A percentile compares a stretch with the other conserved stretches of the same genome.
Evolutionary conservation across 768 basidiomycete genomes (phyloP).

Genomic region (Pulveroboletus sp.): DNA sequence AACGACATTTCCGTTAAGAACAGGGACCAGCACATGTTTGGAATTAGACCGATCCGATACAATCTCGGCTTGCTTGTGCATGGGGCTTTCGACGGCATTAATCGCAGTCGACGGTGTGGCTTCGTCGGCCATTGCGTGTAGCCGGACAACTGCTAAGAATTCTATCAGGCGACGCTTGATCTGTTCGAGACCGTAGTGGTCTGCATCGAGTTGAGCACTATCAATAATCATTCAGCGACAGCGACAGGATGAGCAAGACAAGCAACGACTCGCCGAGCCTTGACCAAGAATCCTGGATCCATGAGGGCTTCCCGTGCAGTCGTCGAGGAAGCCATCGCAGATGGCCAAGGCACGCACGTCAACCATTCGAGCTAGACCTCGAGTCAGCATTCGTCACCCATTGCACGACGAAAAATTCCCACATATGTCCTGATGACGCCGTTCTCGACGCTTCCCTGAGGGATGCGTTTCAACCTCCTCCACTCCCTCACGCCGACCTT

Average conservation of each 20-base stretch:
- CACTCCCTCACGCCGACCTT: slow-evolving; percentile 82
- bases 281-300: slow-evolving; percentile 57
- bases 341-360: slow-evolving; percentile 80
- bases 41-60: slow-evolving; percentile 18
- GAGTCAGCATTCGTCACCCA: slow-evolving; percentile 11
- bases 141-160: slow-evolving; percentile 82
- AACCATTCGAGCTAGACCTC: slow-evolving; percentile 74
- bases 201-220: slow-evolving; percentile 71
- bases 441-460: slow-evolving; percentile 84
- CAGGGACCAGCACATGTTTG: slow-evolving; percentile 21
- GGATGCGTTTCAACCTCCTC: slow-evolving; percentile 81
- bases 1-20: slow-evolving; percentile 13
- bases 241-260: not conserved
- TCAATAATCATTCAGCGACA: not conserved
- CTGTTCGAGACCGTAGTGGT: slow-evolving; percentile 90
- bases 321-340: slow-evolving; percentile 24
- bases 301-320: slow-evolving; percentile 36
- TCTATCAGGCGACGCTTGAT: slow-evolving; percentile 91
- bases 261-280: slow-evolving; percentile 46
- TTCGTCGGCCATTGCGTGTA: slow-evolving; percentile 35
- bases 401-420: slow-evolving; percentile 25
- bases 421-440: slow-evolving; percentile 85
- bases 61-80: slow-evolving; percentile 19
- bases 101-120: slow-evolving; percentile 1
- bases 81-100: slow-evolving; percentile 4